Percentiles rank a stretch among this genome's conserved stretches.
Evolutionary conservation across 495 filamentous ascomycete genomes (phyloP).

Genomic region (Echria macrotheca): DNA sequence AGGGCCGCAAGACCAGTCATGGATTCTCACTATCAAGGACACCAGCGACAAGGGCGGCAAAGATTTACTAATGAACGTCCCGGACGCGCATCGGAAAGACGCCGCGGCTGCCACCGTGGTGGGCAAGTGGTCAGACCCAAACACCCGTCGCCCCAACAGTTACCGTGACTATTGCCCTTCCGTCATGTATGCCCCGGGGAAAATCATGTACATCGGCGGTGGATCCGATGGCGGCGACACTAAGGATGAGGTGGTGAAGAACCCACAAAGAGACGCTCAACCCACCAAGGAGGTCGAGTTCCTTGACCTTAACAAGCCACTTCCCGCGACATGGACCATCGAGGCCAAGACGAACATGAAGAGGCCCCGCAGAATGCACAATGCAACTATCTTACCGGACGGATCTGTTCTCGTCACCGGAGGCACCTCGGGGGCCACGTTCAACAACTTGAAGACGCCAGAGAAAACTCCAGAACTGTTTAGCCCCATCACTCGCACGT

Average conservation of each 20-base stretch:
- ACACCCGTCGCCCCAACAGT: background rate
- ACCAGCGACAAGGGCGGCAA: background rate
- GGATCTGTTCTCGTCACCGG: conserved; percentile 7
- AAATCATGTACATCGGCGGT: conserved; percentile 13
- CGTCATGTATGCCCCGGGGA: conserved; percentile 9
- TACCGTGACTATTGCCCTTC: conserved; percentile 11
- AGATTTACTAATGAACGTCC: too few species aligned
- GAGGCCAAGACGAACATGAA: conserved; percentile 8
- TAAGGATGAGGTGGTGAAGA: too few species aligned
- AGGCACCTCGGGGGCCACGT: conserved; percentile 5
- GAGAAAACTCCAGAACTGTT: conserved; percentile 3
- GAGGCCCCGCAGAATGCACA: conserved; percentile 3
- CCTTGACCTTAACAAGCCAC: background rate
- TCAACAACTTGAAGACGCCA: conserved; percentile 6
- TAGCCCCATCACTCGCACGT: background rate
- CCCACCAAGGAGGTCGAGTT: conserved; percentile 12
- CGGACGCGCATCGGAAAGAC: background rate
- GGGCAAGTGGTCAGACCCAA: background rate
- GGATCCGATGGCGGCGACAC: background rate
- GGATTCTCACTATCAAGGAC: conserved; percentile 3
- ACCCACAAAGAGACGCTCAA: too few species aligned
- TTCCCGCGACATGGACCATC: too few species aligned
- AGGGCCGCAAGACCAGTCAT: background rate
- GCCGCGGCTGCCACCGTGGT: too few species aligned
- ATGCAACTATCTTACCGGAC: conserved; percentile 9